Percentiles rank a stretch among this genome's conserved stretches.
phyloP scores from a whole-genome alignment of 2,329 filamentous ascomycete species.

The Cryphonectria parasitica region DNA sequence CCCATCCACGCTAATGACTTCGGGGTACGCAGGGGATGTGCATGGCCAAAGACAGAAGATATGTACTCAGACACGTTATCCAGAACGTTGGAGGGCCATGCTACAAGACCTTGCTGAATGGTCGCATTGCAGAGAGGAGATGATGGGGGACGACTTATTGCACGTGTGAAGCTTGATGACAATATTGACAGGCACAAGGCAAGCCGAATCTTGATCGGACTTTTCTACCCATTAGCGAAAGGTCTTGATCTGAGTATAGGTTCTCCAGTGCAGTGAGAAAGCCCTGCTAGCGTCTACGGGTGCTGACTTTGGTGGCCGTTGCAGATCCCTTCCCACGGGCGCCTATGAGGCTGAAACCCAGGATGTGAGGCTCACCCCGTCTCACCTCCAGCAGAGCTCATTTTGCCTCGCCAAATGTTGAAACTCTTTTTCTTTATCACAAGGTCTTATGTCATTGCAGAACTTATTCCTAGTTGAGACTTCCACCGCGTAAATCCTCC shows the following conservation, averaged over 20 bases:
- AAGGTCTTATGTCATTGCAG: neutral
- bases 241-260: neutral
- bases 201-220: neutral
- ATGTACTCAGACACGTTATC: neutral
- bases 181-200: neutral
- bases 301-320: neutral
- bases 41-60: neutral
- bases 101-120: no score
- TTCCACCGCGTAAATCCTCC: no score
- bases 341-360: slow-evolving; percentile 24
- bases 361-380: slow-evolving; percentile 28
- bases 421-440: neutral
- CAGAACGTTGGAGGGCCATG: no score
- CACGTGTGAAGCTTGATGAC: neutral
- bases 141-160: neutral
- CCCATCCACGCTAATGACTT: neutral
- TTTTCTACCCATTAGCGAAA: neutral
- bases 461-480: neutral
- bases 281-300: slow-evolving; percentile 19
- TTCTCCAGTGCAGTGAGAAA: slow-evolving; percentile 4
- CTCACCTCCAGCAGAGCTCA: slow-evolving; percentile 14
- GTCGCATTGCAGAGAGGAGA: no score
- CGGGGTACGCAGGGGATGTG: no score
- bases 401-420: slow-evolving; percentile 2
- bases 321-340: slow-evolving; percentile 4